Base-by-base conservation (phyloP, 192 early-diverging fungal species). In the Coemansia sp. region DNA sequence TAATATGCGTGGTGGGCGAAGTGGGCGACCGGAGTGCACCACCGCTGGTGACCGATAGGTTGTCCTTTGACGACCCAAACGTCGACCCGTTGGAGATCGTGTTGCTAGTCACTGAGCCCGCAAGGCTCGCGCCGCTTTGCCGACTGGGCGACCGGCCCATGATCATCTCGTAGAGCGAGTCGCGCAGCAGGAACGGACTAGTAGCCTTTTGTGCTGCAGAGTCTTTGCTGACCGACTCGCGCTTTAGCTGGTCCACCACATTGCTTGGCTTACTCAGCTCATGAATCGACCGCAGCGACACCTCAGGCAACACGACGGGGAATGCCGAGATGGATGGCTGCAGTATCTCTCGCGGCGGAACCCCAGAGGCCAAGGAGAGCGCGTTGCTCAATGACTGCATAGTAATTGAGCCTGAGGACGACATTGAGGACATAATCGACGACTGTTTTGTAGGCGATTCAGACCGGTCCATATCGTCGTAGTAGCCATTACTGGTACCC, bases 111-210 rank as follows among this genome's bases (percentile, higher is more conserved):
- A 60, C 34, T 17, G 76, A 78, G 12, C 53, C 44, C 44, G 22
- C 48, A 8, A 62, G 42, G 42, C 76, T 78, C 0, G 65, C 46
- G 39, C 65, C 36, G 58, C 68, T 77, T 3, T 62, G 53, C 44
- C 68, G 34, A 42, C 76, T 72, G 8, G 62, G 53, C n/a, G 76
- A 67, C 18, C 65, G 65, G 26, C 70, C 69, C 76, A 78, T 78
- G 57, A 78, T 78, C 76, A 78, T 72, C 59, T 78, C 76, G 38
- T 78, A 78, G 10, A 78, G 46, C 58, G 76, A 78, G 54, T 78
- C 76, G 24, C 76, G 76, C 24, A 72, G 37, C 27, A 71, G 57
- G 42, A 78, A 78, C 10, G 76, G 76, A 26, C 76, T 78, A 6
- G 62, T 26, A 8, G 75, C 50, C 6, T 46, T 42, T 15, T 60